Base-by-base conservation (phyloP, 805 yeast genomes). In the Yamadazyma kitorensis region DNA sequence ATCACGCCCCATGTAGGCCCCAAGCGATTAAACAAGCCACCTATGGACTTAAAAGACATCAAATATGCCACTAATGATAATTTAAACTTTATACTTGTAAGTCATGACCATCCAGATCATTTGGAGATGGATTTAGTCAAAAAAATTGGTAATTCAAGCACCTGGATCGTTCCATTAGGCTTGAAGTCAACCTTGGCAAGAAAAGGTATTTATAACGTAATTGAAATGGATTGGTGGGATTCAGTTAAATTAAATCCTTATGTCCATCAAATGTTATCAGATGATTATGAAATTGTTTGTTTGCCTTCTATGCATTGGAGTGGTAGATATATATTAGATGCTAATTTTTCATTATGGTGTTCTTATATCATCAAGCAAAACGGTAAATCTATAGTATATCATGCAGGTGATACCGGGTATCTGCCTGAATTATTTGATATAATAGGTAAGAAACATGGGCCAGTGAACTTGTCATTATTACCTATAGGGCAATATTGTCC, bases 231-330 rank as follows among this genome's bases (percentile, higher is more conserved):
- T 46, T 91, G 98, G 98, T 91, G 98, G 98, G 88, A 88, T 17
- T 41, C 54, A 2, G 14, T 60, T 3, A 44, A 53, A 2, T 42
- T 67, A 21, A 60, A 59, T 34, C 60, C 71, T 18, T 68, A 70
- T 12, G 62, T 76, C 2, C 41, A 80, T 16, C 31, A 43, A 6
- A 49, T 53, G 4, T 27, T 61, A 6, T 51, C 59, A 0, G 79
- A 79, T 39, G 66, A 65, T 5, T 88, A 82, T 64, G 88, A 86
- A 45, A 67, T 91, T 12, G 89, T 86, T 1, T 86, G 96, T 56
- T 74, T 93, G 0, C 98, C 98, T 0, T 87, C 97, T 0, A 82
- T 83, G 94, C 98, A 91, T 59, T 91, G 98, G 98, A 84, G 95
- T 1, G 98, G 98, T 0, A 62, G 96, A 23, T 73, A 74, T 21